Evolutionary conservation across 2,329 filamentous ascomycete species (phyloP), one percentile per base, ranked within the genome.

Genomic region (Aspergillus sp.): DNA sequence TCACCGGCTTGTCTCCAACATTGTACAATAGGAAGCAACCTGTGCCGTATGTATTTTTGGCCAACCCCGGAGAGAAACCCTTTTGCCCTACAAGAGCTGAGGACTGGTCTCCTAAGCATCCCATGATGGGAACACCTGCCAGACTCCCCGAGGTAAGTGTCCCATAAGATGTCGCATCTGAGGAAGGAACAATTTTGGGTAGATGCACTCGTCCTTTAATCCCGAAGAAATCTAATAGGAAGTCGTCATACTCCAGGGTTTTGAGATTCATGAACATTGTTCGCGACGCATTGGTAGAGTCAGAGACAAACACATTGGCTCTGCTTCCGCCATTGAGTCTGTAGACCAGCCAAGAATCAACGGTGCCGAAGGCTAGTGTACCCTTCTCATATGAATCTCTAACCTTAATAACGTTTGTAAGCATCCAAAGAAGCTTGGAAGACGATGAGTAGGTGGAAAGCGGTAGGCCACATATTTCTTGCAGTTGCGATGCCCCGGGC

Each of bases 201-300:
- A 96, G 79, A 57, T 84, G 81, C 40, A 96, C 76, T 71, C 91
- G 93, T 6, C 80, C 78, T 71, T 90, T 86, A 62, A 96, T 84
- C 39, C 84, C 85, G 73, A 96, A 96, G 77, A 96, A 96, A 50
- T 85, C 78, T 11, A 96, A 79, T 15, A 96, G 82, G 37, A 81
- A 81, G 57, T 91, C 85, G 70, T 93, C 90, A 73, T 96, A 96
- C 65, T 90, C 74, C 56, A 91, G 80, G 2, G 86, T 92, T 66
- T 86, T 82, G 51, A 96, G 80, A 74, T 96, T 91, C 86, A 96
- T 91, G 75, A 96, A 95, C 91, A 96, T 96, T 55, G 91, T 96
- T 66, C 92, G 83, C 55, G 90, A 93, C 11, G 92, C 91, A 73
- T 96, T 96, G 59, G 90, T 91, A 46, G 87, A 85, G 73, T 96